These are phyloP conservation scores for Porphyra umbilicalis DNA, from an alignment of 31 red algal species.

Conservation along the genomic window DNA sequence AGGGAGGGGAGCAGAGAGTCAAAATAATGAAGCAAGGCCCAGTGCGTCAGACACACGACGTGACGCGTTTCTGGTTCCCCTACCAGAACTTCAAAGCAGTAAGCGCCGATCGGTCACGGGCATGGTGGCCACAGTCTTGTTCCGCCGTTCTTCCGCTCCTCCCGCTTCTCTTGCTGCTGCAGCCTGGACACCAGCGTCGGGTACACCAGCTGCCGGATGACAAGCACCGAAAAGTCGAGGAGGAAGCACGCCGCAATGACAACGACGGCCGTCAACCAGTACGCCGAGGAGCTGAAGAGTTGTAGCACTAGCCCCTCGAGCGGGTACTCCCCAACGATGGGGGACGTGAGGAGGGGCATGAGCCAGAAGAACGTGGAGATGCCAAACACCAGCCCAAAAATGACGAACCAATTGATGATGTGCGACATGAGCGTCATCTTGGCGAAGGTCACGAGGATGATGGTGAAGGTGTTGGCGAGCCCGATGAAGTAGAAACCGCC, in stretches of 20 bases:
- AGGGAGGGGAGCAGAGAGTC: no score
- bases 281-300: slow-evolving; percentile 39
- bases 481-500: slow-evolving; percentile 44
- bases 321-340: slow-evolving; percentile 29
- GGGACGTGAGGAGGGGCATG: slow-evolving; percentile 35
- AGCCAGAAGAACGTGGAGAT: slow-evolving; percentile 9
- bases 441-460: slow-evolving; percentile 46
- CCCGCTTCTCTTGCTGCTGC: slow-evolving; percentile 26
- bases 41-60: no score
- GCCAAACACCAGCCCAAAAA: slow-evolving; percentile 35
- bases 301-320: slow-evolving; percentile 47
- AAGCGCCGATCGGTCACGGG: no score
- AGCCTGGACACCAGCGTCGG: slow-evolving; percentile 44
- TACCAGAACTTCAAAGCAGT: no score
- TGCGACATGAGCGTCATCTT: slow-evolving; percentile 67
- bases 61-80: no score
- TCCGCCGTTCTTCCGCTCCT: background rate
- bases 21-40: no score
- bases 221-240: slow-evolving; percentile 51
- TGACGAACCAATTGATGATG: slow-evolving; percentile 58
- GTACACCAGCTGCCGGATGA: slow-evolving; percentile 31
- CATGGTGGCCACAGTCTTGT: background rate
- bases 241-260: slow-evolving; percentile 54
- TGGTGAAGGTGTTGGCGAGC: slow-evolving; percentile 44
- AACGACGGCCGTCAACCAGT: slow-evolving; percentile 44